Base-by-base conservation (phyloP, 306 rosid genomes). In the Cicer chorassanicum region DNA sequence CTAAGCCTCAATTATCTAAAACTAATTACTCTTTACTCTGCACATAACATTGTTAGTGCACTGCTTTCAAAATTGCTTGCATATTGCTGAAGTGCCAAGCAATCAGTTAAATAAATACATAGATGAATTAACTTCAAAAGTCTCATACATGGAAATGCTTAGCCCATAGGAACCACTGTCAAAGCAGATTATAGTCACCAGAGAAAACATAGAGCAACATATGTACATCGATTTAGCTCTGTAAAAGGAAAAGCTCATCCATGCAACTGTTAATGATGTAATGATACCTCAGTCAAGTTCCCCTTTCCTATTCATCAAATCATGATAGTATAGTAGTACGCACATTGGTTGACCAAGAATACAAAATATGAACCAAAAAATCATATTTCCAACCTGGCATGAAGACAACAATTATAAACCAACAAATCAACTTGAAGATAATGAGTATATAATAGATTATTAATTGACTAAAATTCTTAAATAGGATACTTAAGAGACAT, bases 271-370 rank as follows among this genome's bases (percentile, higher is more conserved):
- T 11, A 21, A 66, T 48, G 54, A 41, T 77, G 68, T 6, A 18
- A 19, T 29, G 6, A 18, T 39, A 64, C 50, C 62, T 85, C 77
- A 85, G 60, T 84, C 83, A n/a, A 65, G 39, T 75, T 75, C 73
- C 74, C 88, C 91, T 64, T 88, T 85, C 69, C 91, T 82, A 84
- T 90, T 94, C 95, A 94, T 87, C 90, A 92, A 76, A 86, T 94
- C 99, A 16, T 94, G 99, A 85, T 94, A 94, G 76, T 94, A 94
- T 5, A 94, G 84, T 64, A 94, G 87, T 68, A 94, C 80, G 45
- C 92, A 87, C 97, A 88, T 94, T 4, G 97, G 99, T 83, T 94
- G 99, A 18, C 99, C 99, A 38, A 94, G 86, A 80, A 94, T 94
- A 69, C 97, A 78, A 79, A 94, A 94, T 83, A 89, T 81, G 89